Base-by-base conservation (phyloP, 805 yeast genomes). In the Zygosaccharomyces kombuchaensis region DNA sequence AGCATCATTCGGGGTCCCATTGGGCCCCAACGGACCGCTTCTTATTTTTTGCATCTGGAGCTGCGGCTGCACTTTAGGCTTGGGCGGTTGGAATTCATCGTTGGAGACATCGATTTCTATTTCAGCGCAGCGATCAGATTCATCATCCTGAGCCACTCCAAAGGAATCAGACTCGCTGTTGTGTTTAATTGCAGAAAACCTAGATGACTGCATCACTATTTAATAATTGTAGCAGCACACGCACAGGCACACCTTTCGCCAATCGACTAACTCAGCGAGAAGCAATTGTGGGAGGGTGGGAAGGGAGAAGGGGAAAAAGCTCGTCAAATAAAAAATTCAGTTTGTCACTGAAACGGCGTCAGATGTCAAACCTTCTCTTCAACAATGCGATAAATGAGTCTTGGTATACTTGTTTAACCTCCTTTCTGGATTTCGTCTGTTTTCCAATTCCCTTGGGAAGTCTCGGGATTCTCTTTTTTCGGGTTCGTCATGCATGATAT, bases 1-100 rank as follows among this genome's bases (percentile, higher is more conserved):
- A 12, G 52, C 36, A 36, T 48, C 52, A 32, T 39, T 44, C 9
- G 44, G 14, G 23, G 14, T 27, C 16, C 26, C 23, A 38, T 8
- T 27, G n/a, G 41, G 4, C n/a, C 41, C 41, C 9, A 25, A 4
- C 6, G 10, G 32, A 3, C 32, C 32, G 12, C 32, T 29, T 27
- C 41, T 26, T 6, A 38, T 31, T 22, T 38, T 38, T 22, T 38
- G 41, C n/a, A 38, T 17, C n/a, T 38, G 34, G 9, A 9, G 23
- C 22, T 38, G 41, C 13, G 41, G 41, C 14, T 38, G 34, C 14
- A 27, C 31, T 27, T 27, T 38, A 10, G 41, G 26, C 7, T 12
- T 31, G 13, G 41, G 41, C 16, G 41, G 13, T 27, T 38, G 41
- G 12, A 17, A 38, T 10, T 38, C 34, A 38, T 38, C 41, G 3